A percentile compares a stretch with the other conserved stretches of the same genome.
Conservation (phyloP, 106 monocot genomes). For the Allium sativum region DNA sequence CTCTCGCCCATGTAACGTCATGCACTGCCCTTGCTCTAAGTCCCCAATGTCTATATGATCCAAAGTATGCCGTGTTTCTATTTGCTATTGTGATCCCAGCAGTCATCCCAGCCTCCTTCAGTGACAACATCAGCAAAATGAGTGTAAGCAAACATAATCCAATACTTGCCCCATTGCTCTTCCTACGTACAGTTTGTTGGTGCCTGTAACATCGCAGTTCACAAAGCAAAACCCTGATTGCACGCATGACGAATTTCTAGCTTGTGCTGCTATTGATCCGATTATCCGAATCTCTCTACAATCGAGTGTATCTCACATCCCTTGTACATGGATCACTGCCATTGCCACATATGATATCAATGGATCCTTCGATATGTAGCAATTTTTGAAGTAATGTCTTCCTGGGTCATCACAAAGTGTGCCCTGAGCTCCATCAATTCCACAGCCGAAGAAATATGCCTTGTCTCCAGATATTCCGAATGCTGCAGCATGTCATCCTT, state of each 20-base stretch:
- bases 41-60: slow-evolving; percentile 73
- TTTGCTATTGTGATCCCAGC: slow-evolving; percentile 60
- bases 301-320: slow-evolving; percentile 85
- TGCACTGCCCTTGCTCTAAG: slow-evolving; percentile 56
- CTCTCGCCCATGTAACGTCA: slow-evolving; percentile 52
- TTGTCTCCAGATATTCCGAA: slow-evolving; percentile 95
- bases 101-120: slow-evolving; percentile 89
- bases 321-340: slow-evolving; percentile 93
- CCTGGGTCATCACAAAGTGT: slow-evolving; percentile 87
- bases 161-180: slow-evolving; percentile 97
- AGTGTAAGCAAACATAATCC: slow-evolving; percentile 82
- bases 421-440: slow-evolving; percentile 93
- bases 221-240: slow-evolving; percentile 76
- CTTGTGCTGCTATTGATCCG: slow-evolving; percentile 84
- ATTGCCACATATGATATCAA: slow-evolving; percentile 96
- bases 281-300: slow-evolving; percentile 62
- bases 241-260: slow-evolving; percentile 54
- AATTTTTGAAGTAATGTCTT: slow-evolving; percentile 92
- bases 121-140: slow-evolving; percentile 76
- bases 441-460: slow-evolving; percentile 83
- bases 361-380: slow-evolving; percentile 93
- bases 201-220: slow-evolving; percentile 69
- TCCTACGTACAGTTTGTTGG: slow-evolving; percentile 66
- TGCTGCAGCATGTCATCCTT: slow-evolving; percentile 89
- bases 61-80: slow-evolving; percentile 91